Evolutionary conservation across 805 yeast species (phyloP), one percentile per base, ranked within the genome.

Genomic region (Vanderwaltozyma verrucispora): DNA sequence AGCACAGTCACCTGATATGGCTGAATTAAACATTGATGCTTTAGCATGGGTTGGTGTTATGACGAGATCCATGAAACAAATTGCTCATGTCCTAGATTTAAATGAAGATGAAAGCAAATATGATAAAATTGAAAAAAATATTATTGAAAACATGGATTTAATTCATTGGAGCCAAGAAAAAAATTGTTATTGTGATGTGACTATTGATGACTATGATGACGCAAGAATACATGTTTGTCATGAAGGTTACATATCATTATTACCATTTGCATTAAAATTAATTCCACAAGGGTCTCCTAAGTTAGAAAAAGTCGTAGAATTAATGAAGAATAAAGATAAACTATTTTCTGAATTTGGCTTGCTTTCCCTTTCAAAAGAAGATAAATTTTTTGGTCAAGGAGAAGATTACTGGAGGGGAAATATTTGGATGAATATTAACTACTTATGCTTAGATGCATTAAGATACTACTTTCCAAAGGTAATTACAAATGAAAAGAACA

Each of bases 391-490:
- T 61, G 81, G 81, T 38, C 73, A 78, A 0, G 89, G 71, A 7
- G 98, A 92, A 53, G 79, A 89, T 59, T 92, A 92, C 63, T 92
- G 98, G 98, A 73, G 95, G 45, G 92, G 96, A 1, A 85, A 94
- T 15, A 69, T 92, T 20, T 92, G 97, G 97, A 67, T 87, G 48
- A 83, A 87, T 56, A 82, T 92, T 52, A 92, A 92, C 63, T 89
- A 86, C 53, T 63, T 92, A 58, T 67, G 79, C 4, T 64, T 92
- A 30, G 92, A 86, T 37, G 71, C 83, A 4, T 64, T 92, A 43
- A 57, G 65, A 24, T 62, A 75, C 54, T 89, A 88, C 51, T 54
- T 50, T 38, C 53, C 54, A 9, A 52, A 48, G 2, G 41, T 53
- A n/a, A 46, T 50, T 7, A 54, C 35, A 11, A 12, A 26, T 4